These are phyloP conservation scores for Fraxinus dipetala DNA, from an alignment of 305 asterid species.

Conservation along the genomic window DNA sequence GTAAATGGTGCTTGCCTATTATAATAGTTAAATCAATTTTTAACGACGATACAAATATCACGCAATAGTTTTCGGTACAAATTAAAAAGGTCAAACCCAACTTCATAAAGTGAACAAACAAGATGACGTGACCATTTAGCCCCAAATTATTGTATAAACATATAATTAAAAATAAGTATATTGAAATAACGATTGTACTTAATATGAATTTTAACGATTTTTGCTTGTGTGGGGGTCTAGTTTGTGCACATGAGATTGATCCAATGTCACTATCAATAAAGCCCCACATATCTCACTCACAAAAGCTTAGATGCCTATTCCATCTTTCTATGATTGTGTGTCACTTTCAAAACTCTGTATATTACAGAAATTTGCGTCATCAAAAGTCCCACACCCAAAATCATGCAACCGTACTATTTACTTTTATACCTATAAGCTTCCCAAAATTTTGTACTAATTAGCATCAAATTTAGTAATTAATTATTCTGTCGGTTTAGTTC, in stretches of 20 bases:
- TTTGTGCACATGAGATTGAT: conserved; percentile 31
- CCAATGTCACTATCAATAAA: conserved; percentile 48
- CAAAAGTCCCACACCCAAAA: conserved; percentile 40
- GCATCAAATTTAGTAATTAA: neutral
- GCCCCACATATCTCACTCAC: conserved; percentile 71
- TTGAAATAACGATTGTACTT: too few species aligned
- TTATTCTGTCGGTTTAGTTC: neutral
- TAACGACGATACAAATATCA: too few species aligned
- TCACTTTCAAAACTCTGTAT: conserved; percentile 60
- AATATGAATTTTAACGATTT: too few species aligned
- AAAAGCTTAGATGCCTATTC: conserved; percentile 62
- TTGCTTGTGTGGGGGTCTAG: neutral
- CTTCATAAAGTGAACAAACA: too few species aligned
- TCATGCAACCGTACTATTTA: conserved; percentile 27
- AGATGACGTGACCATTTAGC: too few species aligned
- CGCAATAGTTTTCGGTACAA: too few species aligned
- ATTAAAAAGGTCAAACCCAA: too few species aligned
- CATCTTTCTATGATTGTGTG: conserved; percentile 60
- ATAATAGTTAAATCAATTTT: too few species aligned
- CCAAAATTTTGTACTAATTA: neutral
- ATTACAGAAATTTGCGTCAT: conserved; percentile 42
- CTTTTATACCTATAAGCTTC: neutral
- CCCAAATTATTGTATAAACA: too few species aligned
- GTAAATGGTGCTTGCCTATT: too few species aligned
- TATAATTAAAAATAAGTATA: too few species aligned